Percentiles rank a stretch among this genome's conserved stretches.
Evolutionary conservation across 345 rosid genomes (phyloP).

Genomic region (Stellera chamaejasme): DNA sequence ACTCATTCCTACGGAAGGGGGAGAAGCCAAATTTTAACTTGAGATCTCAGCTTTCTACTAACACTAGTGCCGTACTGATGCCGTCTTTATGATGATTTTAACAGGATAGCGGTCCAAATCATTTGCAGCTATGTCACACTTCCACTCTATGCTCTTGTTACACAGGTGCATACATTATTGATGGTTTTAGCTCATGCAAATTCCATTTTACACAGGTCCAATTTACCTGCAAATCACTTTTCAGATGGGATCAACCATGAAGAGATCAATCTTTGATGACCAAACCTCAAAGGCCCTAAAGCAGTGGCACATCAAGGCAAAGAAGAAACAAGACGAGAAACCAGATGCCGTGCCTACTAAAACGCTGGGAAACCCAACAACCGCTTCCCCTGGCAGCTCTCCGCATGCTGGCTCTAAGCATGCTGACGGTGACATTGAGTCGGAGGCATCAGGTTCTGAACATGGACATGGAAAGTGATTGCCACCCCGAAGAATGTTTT

Average conservation of each 20-base stretch:
- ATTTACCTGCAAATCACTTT: slow-evolving; percentile 1
- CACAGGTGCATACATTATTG: slow-evolving; percentile 58
- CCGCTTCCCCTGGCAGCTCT: slow-evolving; percentile 18
- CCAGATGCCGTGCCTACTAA: slow-evolving; percentile 13
- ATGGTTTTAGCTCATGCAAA: not conserved
- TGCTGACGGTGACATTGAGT: slow-evolving; percentile 12
- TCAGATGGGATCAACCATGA: slow-evolving; percentile 98
- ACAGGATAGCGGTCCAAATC: slow-evolving; percentile 69
- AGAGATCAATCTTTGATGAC: slow-evolving; percentile 80
- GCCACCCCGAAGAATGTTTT: too few species aligned
- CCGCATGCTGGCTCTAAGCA: slow-evolving; percentile 5
- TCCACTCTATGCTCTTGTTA: slow-evolving; percentile 95
- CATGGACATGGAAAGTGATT: too few species aligned
- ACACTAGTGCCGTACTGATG: too few species aligned
- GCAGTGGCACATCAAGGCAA: slow-evolving; percentile 75
- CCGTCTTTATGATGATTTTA: not conserved
- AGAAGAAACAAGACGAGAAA: slow-evolving; percentile 39
- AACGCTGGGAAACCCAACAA: slow-evolving; percentile 20
- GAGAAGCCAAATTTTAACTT: too few species aligned
- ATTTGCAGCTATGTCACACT: slow-evolving; percentile 90
- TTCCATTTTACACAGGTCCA: not conserved
- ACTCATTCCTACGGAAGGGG: too few species aligned
- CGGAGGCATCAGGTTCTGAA: not conserved
- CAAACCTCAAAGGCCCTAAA: slow-evolving; percentile 79
- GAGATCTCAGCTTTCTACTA: not conserved